phyloP scores from a whole-genome alignment of 169 alveolate species.

The Eimeria sp. region DNA sequence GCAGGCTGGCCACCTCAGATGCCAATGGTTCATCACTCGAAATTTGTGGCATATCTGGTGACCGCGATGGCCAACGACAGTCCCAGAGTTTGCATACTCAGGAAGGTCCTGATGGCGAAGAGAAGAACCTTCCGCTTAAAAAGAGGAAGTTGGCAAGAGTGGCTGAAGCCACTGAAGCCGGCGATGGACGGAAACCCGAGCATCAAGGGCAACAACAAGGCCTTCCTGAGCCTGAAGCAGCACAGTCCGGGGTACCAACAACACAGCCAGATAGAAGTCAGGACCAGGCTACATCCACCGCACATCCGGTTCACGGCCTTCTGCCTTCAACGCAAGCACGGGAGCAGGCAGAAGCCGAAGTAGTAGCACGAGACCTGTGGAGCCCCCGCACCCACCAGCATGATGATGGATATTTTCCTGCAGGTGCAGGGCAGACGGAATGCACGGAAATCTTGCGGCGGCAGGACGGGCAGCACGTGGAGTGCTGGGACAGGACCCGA shows the following conservation, averaged over 20 bases:
- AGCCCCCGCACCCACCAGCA: background rate
- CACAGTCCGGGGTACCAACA: background rate
- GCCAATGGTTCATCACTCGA: background rate
- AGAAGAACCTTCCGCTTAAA: background rate
- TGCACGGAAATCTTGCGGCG: background rate
- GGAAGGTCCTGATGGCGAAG: background rate
- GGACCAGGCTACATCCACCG: background rate
- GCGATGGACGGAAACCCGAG: background rate
- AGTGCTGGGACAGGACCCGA: background rate
- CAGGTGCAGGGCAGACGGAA: background rate
- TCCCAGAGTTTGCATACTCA: background rate
- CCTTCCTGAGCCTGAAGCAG: background rate
- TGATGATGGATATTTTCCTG: background rate
- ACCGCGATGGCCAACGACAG: background rate
- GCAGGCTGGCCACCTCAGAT: background rate
- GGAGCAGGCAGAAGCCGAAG: background rate
- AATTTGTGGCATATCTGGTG: background rate
- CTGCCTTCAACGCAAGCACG: background rate
- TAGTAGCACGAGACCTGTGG: background rate
- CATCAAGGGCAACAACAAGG: slow-evolving; percentile 5
- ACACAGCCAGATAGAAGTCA: background rate
- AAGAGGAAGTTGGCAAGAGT: background rate
- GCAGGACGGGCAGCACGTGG: slow-evolving; percentile 21
- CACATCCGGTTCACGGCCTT: too few relatives aligned
- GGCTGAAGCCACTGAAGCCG: background rate